A percentile compares a stretch with the other conserved stretches of the same genome.
Evolutionary conservation across 2,329 filamentous ascomycete species (phyloP).

Genomic region (Trichophyton schoenleinii): DNA sequence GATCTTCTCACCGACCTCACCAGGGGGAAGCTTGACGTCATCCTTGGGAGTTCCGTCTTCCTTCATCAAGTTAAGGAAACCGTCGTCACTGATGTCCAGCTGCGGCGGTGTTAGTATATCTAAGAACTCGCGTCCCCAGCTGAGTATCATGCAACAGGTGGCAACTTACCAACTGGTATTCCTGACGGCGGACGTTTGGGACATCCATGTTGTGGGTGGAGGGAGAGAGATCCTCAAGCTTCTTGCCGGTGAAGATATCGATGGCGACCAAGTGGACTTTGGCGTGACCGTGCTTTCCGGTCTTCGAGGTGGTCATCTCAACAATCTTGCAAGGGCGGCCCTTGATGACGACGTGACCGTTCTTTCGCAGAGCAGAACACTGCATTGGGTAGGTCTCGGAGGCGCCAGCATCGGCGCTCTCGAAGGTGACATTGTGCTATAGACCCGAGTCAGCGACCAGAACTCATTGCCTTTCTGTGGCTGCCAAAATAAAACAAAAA

Average conservation of each 20-base stretch:
- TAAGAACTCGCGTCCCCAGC: neutral
- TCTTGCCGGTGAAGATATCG: constrained; percentile 99
- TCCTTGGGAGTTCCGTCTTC: constrained; percentile 81
- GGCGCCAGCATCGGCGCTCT: constrained; percentile 89
- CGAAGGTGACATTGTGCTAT: constrained; percentile 68
- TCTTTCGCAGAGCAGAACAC: constrained; percentile 99
- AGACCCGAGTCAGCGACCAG: constrained; percentile 9
- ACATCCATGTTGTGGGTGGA: constrained; percentile 86
- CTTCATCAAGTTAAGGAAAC: constrained; percentile 86
- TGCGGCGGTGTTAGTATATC: constrained; percentile 25
- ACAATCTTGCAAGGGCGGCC: constrained; percentile 99
- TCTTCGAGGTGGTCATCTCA: constrained; percentile 99
- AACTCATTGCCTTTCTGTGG: neutral
- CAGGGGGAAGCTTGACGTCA: constrained; percentile 85
- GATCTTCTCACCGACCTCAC: constrained; percentile 81
- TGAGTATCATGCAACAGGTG: neutral
- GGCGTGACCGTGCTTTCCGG: constrained; percentile 99
- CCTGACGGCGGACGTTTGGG: constrained; percentile 77
- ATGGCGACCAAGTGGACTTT: constrained; percentile 97
- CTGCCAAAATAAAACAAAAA: neutral
- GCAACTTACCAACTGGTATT: constrained; percentile 81
- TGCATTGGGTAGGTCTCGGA: constrained; percentile 94
- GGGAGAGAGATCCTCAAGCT: constrained; percentile 96
- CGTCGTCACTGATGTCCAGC: constrained; percentile 89
- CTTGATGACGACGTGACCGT: constrained; percentile 98